phyloP scores from a whole-genome alignment of 306 rosid genomes.

The Dryas octopetala region DNA sequence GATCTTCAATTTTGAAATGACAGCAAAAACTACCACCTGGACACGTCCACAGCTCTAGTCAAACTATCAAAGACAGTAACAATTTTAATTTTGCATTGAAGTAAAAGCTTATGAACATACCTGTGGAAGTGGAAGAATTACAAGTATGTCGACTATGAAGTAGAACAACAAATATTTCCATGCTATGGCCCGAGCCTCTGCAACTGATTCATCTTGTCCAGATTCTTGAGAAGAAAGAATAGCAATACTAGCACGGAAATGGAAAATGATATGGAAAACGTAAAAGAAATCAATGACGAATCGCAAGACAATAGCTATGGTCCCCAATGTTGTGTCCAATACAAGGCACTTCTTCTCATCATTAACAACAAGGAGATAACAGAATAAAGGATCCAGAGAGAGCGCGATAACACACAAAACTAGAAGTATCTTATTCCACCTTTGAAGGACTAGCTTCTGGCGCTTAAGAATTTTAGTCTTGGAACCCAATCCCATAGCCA shows the following conservation, averaged over 20 bases:
- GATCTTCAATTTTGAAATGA: slow-evolving; percentile 1
- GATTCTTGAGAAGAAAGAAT: background rate
- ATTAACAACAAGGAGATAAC: slow-evolving; percentile 32
- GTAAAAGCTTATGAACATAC: background rate
- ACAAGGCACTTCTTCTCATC: slow-evolving; percentile 21
- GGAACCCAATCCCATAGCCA: background rate
- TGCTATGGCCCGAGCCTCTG: background rate
- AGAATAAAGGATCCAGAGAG: slow-evolving; percentile 38
- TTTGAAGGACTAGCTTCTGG: background rate
- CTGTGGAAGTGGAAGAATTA: slow-evolving; percentile 33
- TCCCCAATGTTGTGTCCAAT: slow-evolving; percentile 25
- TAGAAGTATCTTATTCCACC: slow-evolving; percentile 28
- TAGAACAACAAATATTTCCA: background rate
- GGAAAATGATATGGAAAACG: slow-evolving; percentile 16
- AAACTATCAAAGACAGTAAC: background rate
- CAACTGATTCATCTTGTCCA: background rate
- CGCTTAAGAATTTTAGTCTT: background rate
- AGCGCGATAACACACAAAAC: slow-evolving; percentile 28
- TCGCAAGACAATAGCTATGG: slow-evolving; percentile 20
- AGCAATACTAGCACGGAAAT: background rate
- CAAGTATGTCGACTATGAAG: background rate
- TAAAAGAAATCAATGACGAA: slow-evolving; percentile 22
- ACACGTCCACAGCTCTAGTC: background rate
- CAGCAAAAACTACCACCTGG: slow-evolving; percentile 22
- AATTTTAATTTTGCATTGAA: too few species aligned